Evolutionary conservation across 768 basidiomycete species (phyloP).

Genomic region (Russula earlei): DNA sequence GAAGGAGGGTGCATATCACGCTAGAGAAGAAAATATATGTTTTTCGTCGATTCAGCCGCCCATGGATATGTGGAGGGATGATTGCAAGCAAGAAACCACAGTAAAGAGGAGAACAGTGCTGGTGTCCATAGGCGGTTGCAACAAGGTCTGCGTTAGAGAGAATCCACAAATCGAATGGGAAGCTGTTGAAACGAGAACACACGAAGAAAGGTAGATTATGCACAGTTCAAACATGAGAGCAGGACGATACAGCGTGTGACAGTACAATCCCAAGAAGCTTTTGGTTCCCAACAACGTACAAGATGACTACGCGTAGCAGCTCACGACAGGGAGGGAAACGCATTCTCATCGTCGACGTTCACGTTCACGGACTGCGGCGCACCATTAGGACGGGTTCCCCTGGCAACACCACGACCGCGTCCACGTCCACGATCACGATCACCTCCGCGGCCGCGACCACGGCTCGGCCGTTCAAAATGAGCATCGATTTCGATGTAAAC

Average conservation of each 20-base stretch:
- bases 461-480: slow-evolving; percentile 74
- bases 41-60: too few relatives aligned
- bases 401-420: slow-evolving; percentile 34
- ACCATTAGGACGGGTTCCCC: slow-evolving; percentile 34
- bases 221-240: slow-evolving; percentile 15
- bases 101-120: too few relatives aligned
- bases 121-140: too few relatives aligned
- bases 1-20: too few relatives aligned
- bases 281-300: slow-evolving; percentile 13
- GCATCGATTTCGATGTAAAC: slow-evolving; percentile 88
- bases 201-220: slow-evolving; percentile 17
- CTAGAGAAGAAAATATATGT: too few relatives aligned
- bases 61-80: too few relatives aligned
- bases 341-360: slow-evolving; percentile 73
- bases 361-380: slow-evolving; percentile 40
- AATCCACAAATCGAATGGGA: too few relatives aligned
- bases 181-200: background rate
- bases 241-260: slow-evolving; percentile 16
- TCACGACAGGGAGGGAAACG: slow-evolving; percentile 81
- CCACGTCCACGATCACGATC: slow-evolving; percentile 36
- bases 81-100: too few relatives aligned
- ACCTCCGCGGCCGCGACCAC: slow-evolving; percentile 39
- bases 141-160: too few relatives aligned
- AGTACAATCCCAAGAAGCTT: slow-evolving; percentile 20
- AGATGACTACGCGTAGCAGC: slow-evolving; percentile 5